phyloP scores from a whole-genome alignment of 2,329 filamentous ascomycete species.

The Boeremia exigua region DNA sequence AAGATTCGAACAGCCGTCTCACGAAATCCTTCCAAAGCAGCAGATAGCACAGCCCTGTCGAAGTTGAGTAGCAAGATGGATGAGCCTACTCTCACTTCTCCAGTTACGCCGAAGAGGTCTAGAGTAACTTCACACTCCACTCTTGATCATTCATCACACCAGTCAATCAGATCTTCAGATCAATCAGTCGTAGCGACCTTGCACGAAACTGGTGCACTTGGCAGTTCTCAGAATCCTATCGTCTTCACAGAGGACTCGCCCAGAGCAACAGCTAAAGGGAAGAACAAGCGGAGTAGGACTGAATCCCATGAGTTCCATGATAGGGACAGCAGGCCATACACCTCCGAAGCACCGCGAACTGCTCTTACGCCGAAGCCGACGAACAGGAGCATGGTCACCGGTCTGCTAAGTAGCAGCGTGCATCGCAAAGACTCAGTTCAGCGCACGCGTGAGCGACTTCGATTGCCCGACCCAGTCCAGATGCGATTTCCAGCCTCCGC shows the following conservation, averaged over 20 bases:
- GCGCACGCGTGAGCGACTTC: not conserved
- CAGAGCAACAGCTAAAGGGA: not conserved
- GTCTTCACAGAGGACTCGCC: constrained; percentile 26
- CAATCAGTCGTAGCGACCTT: not conserved
- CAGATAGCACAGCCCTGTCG: not conserved
- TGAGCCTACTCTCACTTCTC: constrained; percentile 21
- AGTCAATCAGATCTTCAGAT: not conserved
- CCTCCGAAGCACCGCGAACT: constrained; percentile 8
- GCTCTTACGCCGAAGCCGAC: constrained; percentile 11
- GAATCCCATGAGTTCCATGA: constrained; percentile 22
- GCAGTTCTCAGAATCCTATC: constrained; percentile 34
- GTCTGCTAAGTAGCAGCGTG: constrained; percentile 23
- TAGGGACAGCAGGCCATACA: constrained; percentile 17
- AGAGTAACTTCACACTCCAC: not conserved
- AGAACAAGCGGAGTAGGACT: not conserved
- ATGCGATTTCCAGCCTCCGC: not conserved
- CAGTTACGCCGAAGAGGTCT: constrained; percentile 1
- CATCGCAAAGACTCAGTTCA: constrained; percentile 13
- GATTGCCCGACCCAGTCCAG: not conserved
- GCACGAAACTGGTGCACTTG: constrained; percentile 3
- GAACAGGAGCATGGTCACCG: constrained; percentile 19
- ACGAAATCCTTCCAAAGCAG: not conserved
- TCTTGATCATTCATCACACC: not conserved
- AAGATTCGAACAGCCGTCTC: not conserved
- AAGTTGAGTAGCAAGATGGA: not conserved